Base-by-base conservation (phyloP, 352 stramenopile genomes). In the Globisporangium camurandrum region DNA sequence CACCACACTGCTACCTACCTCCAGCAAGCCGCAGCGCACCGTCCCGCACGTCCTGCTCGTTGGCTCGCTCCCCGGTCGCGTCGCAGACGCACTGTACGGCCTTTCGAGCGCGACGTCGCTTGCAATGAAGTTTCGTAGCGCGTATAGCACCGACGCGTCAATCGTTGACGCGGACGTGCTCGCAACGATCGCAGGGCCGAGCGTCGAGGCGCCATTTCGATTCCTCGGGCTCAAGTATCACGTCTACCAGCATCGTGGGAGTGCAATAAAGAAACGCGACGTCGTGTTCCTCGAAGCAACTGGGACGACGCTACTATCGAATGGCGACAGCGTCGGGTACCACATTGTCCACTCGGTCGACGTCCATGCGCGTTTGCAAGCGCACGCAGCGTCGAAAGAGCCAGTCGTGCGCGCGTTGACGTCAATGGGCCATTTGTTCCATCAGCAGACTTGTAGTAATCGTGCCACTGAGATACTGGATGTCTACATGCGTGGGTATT, bases 81-180 rank as follows among this genome's bases (percentile, higher is more conserved):
- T 89, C 16, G 66, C 87, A 36, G 77, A 89, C 51, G 59, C 75
- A 23, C 65, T 89, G 54, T 86, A 75, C 42, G 77, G 77, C 0
- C 54, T 86, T 14, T 51, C 53, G 5, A 82, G 71, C 48, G 57
- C 71, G 46, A 75, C 63, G 23, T 74, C 77, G 22, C 53, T 67
- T 5, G 61, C 62, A 14, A 82, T 89, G 72, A 82, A 84, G 51
- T 54, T 89, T 27, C 68, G 80, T 22, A 69, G 62, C 14, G 68
- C 71, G 4, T 60, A 60, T 27, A 28, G 20, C 9, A 46, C 54
- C 9, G 54, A 60, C 30, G 24, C 46, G 8, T 34, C 23, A 17
- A 41, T 61, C 14, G 28, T 61, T 16, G 54, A 61, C 23, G 54
- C 54, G n/a, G 36, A 55, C 31, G 62, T 86, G 37, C 46, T 86